These are phyloP conservation scores for Cajanus cajan DNA, from an alignment of 306 rosid genomes.

Conservation along the genomic window DNA sequence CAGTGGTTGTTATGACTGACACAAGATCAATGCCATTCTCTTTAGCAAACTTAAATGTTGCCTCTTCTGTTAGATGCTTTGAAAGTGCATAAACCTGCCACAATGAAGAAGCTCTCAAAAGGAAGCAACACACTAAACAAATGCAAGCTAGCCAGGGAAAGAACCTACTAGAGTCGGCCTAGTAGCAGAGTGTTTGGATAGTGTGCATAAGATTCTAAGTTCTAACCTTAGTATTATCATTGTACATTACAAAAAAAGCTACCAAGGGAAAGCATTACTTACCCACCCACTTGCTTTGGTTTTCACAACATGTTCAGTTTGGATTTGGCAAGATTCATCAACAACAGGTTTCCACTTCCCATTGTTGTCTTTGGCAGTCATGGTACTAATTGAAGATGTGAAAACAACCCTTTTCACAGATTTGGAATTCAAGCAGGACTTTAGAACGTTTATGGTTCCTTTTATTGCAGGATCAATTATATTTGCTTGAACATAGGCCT, in stretches of 20 bases:
- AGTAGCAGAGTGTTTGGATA: background rate
- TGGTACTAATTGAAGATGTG: conserved; percentile 79
- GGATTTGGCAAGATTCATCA: conserved; percentile 70
- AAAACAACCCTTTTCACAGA: conserved; percentile 76
- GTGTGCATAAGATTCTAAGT: background rate
- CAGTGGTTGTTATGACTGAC: conserved; percentile 68
- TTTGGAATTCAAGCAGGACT: conserved; percentile 64
- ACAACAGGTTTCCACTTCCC: conserved; percentile 57
- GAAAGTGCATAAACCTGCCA: conserved; percentile 66
- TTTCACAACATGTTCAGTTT: conserved; percentile 45
- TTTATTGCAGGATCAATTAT: conserved; percentile 60
- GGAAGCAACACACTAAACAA: background rate
- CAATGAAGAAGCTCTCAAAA: background rate
- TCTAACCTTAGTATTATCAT: background rate
- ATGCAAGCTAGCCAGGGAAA: background rate
- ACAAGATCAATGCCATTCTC: conserved; percentile 68
- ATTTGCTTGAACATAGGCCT: conserved; percentile 53
- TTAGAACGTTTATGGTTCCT: conserved; percentile 63
- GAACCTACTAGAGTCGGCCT: background rate
- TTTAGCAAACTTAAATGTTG: conserved; percentile 65
- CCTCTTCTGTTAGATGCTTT: conserved; percentile 70
- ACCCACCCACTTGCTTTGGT: conserved; percentile 80
- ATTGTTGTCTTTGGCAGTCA: conserved; percentile 58
- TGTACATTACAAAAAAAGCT: background rate
- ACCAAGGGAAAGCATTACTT: background rate